phyloP scores from a whole-genome alignment of 768 basidiomycete genomes.

The Candolleomyces eurysporus region DNA sequence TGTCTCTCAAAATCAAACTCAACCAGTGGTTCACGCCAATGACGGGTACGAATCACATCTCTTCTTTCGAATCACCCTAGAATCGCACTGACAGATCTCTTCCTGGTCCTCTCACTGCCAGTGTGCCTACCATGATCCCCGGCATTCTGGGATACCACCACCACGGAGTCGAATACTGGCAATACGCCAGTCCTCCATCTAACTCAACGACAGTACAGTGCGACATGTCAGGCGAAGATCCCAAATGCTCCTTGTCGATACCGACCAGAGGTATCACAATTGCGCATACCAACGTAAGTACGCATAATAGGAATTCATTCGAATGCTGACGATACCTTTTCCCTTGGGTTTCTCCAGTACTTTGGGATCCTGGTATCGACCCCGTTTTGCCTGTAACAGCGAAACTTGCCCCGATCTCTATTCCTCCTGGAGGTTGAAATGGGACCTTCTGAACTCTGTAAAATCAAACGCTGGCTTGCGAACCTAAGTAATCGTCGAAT shows the following conservation, averaged over 20 bases:
- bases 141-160: constrained; percentile 49
- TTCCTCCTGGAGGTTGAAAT: too few species aligned
- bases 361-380: constrained; percentile 37
- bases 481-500: too few species aligned
- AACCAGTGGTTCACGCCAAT: constrained; percentile 47
- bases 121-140: constrained; percentile 53
- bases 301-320: not conserved
- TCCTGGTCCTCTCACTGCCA: constrained; percentile 12
- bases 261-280: constrained; percentile 43
- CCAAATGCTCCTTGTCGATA: constrained; percentile 45
- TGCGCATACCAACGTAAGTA: constrained; percentile 45
- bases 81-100: not conserved
- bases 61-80: not conserved
- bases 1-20: not conserved
- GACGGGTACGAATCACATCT: constrained; percentile 35
- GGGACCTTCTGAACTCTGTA: too few species aligned
- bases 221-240: constrained; percentile 46
- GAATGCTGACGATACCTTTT: not conserved
- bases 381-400: constrained; percentile 34
- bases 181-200: constrained; percentile 39
- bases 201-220: constrained; percentile 41
- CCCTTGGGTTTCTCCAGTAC: constrained; percentile 25
- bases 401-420: too few species aligned
- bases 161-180: constrained; percentile 56
- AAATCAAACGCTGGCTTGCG: too few species aligned